phyloP scores from a whole-genome alignment of 108 stramenopile species.

The Skeletonema grethae region DNA sequence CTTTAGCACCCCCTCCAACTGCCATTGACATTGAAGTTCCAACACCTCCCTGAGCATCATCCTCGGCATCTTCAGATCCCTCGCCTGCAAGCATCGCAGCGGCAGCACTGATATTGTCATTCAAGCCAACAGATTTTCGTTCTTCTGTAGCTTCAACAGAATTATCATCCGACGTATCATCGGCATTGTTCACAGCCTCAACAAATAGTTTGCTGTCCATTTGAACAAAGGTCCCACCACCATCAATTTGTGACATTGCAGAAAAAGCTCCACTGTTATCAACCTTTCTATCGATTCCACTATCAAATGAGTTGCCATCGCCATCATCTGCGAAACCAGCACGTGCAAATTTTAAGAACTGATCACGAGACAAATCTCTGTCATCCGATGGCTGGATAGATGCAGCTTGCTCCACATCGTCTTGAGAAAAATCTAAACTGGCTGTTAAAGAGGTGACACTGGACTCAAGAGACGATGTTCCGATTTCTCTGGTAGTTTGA shows the following conservation, averaged over 20 bases:
- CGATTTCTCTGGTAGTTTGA: not conserved
- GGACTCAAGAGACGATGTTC: constrained; percentile 4
- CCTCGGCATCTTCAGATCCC: constrained; percentile 35
- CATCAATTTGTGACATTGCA: constrained; percentile 7
- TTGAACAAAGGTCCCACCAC: constrained; percentile 21
- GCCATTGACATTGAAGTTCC: constrained; percentile 39
- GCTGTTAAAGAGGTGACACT: not conserved
- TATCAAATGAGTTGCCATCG: not conserved
- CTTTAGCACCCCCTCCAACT: constrained; percentile 46
- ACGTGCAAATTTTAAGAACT: constrained; percentile 65
- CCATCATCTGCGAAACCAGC: constrained; percentile 30
- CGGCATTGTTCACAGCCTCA: constrained; percentile 51
- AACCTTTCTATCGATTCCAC: not conserved
- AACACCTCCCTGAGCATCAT: constrained; percentile 24
- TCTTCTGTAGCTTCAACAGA: constrained; percentile 80
- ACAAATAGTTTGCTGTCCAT: constrained; percentile 42
- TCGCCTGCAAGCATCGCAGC: constrained; percentile 71
- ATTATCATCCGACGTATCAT: constrained; percentile 53
- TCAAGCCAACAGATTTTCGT: constrained; percentile 81
- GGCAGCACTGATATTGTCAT: constrained; percentile 82
- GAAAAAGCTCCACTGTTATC: constrained; percentile 15
- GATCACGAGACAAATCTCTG: constrained; percentile 46
- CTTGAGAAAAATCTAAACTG: constrained; percentile 1
- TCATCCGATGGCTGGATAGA: not conserved
- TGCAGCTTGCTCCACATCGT: not conserved